Percentiles rank a stretch among this genome's conserved stretches.
Conservation (phyloP, 73 alveolate species). For the Symbiodinium pilosum region DNA sequence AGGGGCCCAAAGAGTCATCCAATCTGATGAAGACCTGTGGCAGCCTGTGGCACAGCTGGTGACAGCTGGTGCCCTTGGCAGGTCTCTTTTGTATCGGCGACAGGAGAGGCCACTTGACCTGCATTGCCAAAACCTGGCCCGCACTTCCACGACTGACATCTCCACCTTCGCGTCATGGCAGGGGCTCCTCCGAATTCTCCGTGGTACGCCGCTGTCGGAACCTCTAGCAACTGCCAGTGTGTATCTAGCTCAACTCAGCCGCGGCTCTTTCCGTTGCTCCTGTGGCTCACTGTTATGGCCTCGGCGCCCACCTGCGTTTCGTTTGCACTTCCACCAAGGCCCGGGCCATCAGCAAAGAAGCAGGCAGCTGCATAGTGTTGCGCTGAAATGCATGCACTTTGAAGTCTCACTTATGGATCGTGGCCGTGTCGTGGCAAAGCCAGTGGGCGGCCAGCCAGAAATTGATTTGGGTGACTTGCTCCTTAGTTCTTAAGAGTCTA, state of each 20-base stretch:
- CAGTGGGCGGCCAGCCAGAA: no score
- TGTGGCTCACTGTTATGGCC: no score
- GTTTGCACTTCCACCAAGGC: no score
- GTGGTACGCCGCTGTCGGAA: conserved; percentile 26
- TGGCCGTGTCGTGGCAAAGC: no score
- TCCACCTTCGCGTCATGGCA: neutral
- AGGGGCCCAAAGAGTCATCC: neutral
- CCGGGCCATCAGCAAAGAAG: neutral
- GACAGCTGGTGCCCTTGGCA: neutral
- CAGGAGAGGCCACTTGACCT: neutral
- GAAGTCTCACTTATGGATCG: neutral
- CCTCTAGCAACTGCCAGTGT: neutral
- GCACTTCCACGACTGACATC: no score
- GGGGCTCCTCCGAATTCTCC: conserved; percentile 76
- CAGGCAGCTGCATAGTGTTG: neutral
- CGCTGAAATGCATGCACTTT: neutral
- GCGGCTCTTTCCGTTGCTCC: no score
- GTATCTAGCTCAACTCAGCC: neutral
- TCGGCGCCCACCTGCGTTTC: no score
- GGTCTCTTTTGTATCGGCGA: neutral
- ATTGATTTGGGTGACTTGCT: no score
- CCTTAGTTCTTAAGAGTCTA: no score
- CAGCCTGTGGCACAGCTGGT: neutral
- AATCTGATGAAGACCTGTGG: neutral
- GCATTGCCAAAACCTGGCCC: no score